Percentiles rank a stretch among this genome's conserved stretches.
Conservation (phyloP, 192 early-diverging fungal species). For the Coemansia reversa region DNA sequence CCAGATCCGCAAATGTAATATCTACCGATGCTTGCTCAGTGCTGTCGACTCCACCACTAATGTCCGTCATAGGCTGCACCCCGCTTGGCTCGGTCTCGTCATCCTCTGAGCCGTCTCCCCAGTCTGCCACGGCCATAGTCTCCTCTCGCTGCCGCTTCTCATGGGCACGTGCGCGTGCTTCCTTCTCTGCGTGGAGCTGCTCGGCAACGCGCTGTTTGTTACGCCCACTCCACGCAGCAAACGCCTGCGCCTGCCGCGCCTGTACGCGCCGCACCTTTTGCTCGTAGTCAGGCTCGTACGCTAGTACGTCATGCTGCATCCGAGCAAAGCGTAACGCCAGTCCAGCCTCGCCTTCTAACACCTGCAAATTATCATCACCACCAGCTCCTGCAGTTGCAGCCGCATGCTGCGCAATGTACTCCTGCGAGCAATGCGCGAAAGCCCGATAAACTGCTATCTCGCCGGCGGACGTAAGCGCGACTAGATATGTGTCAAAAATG, state of each 20-base stretch:
- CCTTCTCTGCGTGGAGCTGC: conserved; percentile 9
- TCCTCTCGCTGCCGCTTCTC: conserved; percentile 33
- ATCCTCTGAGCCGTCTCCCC: conserved; percentile 42
- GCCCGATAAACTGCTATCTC: conserved; percentile 49
- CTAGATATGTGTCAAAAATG: conserved; percentile 23
- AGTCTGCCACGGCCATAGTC: conserved; percentile 24
- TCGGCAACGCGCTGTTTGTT: conserved; percentile 15
- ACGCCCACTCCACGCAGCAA: conserved; percentile 23
- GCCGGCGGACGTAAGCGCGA: conserved; percentile 28
- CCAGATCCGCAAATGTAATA: not conserved
- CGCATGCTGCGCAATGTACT: conserved; percentile 10
- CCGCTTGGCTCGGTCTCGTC: not conserved
- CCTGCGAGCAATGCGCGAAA: conserved; percentile 30
- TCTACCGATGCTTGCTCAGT: not conserved
- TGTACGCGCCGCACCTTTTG: conserved; percentile 28
- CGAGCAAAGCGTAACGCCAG: conserved; percentile 38
- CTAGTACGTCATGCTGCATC: conserved; percentile 39
- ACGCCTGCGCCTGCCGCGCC: conserved; percentile 23
- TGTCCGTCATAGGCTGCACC: no score
- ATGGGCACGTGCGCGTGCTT: conserved; percentile 15
- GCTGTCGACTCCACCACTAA: not conserved
- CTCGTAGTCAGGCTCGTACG: conserved; percentile 48
- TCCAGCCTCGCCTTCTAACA: conserved; percentile 7
- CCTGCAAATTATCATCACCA: not conserved
- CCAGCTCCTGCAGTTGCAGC: not conserved